A percentile compares a stretch with the other conserved stretches of the same genome.
These are phyloP conservation scores for Nigrospora osmanthi DNA, from an alignment of 2,329 filamentous ascomycete genomes.

Conservation along the genomic window DNA sequence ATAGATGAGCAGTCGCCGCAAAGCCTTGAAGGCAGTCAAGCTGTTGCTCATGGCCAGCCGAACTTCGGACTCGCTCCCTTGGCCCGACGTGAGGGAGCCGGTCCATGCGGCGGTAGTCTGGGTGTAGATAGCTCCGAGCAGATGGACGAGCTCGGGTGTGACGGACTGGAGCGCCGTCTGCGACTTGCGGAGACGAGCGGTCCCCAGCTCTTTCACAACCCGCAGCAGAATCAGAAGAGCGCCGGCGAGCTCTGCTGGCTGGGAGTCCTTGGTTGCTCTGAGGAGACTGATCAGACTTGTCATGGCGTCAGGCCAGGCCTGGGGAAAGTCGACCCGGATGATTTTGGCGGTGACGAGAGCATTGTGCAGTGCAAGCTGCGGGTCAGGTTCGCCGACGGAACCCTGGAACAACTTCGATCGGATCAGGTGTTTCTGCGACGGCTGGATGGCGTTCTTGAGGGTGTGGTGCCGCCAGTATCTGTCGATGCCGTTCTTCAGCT, in stretches of 20 bases:
- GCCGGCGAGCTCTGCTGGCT: slow-evolving; percentile 61
- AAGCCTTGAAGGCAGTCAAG: slow-evolving; percentile 67
- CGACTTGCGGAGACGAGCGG: slow-evolving; percentile 66
- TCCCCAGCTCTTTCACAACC: slow-evolving; percentile 84
- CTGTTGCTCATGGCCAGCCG: slow-evolving; percentile 67
- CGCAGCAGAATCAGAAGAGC: slow-evolving; percentile 72
- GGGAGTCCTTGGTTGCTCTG: slow-evolving; percentile 47
- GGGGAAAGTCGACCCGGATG: slow-evolving; percentile 79
- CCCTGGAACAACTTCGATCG: slow-evolving; percentile 68
- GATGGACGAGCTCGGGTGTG: slow-evolving; percentile 75
- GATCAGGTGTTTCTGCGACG: slow-evolving; percentile 70
- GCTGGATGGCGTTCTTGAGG: slow-evolving; percentile 57
- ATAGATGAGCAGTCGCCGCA: slow-evolving; percentile 69
- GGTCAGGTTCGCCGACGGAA: slow-evolving; percentile 69
- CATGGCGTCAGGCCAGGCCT: slow-evolving; percentile 68
- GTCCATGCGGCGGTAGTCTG: slow-evolving; percentile 66
- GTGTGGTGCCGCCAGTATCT: slow-evolving; percentile 76
- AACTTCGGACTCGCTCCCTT: slow-evolving; percentile 49
- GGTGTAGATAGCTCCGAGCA: slow-evolving; percentile 72
- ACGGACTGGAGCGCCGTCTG: slow-evolving; percentile 70
- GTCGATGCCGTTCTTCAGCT: slow-evolving; percentile 94
- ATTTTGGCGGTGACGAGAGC: slow-evolving; percentile 84
- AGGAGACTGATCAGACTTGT: slow-evolving; percentile 56
- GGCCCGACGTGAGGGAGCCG: slow-evolving; percentile 46
- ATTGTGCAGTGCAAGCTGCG: slow-evolving; percentile 75